Evolutionary conservation across 257 asterid genomes (phyloP).

Genomic region (Forsythia viridissima): DNA sequence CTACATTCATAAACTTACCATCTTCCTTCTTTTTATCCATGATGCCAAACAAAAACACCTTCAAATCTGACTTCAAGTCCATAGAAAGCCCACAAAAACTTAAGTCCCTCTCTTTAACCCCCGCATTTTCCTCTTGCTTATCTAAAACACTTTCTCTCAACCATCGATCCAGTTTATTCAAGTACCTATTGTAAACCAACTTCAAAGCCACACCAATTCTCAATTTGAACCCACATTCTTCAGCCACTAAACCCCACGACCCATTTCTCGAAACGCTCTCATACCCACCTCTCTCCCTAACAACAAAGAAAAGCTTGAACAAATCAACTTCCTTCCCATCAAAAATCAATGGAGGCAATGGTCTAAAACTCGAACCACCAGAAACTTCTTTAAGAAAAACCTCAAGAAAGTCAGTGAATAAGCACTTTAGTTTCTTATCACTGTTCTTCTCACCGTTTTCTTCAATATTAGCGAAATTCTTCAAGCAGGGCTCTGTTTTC

Average conservation of each 20-base stretch:
- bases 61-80: conserved; percentile 56
- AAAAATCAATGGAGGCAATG: conserved; percentile 59
- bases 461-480: conserved; percentile 15
- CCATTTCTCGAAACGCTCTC: conserved; percentile 14
- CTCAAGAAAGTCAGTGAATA: conserved; percentile 24
- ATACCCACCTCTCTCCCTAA: conserved; percentile 55
- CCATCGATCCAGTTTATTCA: conserved; percentile 42
- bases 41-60: conserved; percentile 36
- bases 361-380: conserved; percentile 43
- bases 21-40: conserved; percentile 42
- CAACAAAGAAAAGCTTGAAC: conserved; percentile 39
- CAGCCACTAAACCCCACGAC: conserved; percentile 48
- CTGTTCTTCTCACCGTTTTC: background rate
- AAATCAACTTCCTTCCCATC: conserved; percentile 59
- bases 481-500: background rate
- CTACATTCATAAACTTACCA: conserved; percentile 22
- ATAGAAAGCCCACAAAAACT: conserved; percentile 29
- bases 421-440: conserved; percentile 17
- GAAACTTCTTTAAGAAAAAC: conserved; percentile 32
- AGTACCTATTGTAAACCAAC: conserved; percentile 58
- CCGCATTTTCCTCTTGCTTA: conserved; percentile 16
- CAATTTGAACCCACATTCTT: conserved; percentile 53
- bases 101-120: conserved; percentile 2
- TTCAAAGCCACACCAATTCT: conserved; percentile 45
- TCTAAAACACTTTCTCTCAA: conserved; percentile 35